These are phyloP conservation scores for Apiosordaria backusii DNA, from an alignment of 495 filamentous ascomycete species.

Conservation along the genomic window DNA sequence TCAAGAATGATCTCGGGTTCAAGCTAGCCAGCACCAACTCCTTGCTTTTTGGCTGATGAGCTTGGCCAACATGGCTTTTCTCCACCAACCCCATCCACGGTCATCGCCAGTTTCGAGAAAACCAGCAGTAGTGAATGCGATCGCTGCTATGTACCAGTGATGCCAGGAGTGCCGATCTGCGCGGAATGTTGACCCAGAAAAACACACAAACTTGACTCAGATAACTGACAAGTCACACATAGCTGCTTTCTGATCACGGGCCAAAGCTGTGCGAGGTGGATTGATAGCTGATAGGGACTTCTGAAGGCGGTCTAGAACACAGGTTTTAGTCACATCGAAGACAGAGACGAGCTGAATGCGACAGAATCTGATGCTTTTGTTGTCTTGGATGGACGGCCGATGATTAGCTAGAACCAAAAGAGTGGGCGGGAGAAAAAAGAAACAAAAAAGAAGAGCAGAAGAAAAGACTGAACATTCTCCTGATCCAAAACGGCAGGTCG, in stretches of 20 bases:
- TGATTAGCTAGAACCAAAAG: background rate
- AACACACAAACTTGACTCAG: background rate
- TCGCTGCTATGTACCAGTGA: background rate
- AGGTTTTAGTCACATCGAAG: background rate
- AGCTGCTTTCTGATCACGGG: background rate
- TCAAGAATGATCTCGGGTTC: no score
- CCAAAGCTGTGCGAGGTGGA: background rate
- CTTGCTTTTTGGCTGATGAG: background rate
- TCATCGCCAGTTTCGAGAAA: background rate
- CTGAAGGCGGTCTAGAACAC: conserved; percentile 2
- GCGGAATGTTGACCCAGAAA: background rate
- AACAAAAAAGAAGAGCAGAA: background rate
- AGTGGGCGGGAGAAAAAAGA: background rate
- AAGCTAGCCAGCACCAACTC: background rate
- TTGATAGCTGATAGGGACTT: background rate
- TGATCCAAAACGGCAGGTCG: background rate
- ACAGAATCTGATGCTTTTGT: background rate
- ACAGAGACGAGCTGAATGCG: conserved; percentile 6
- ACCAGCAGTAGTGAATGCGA: background rate
- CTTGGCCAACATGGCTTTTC: background rate
- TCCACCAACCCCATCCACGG: background rate
- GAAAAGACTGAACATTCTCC: background rate
- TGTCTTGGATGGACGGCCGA: background rate
- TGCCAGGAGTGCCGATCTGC: background rate
- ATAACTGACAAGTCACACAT: background rate